Evolutionary conservation across 176 grass and related monocot species (phyloP).

Genomic region (bread wheat (Triticum aestivum)): DNA sequence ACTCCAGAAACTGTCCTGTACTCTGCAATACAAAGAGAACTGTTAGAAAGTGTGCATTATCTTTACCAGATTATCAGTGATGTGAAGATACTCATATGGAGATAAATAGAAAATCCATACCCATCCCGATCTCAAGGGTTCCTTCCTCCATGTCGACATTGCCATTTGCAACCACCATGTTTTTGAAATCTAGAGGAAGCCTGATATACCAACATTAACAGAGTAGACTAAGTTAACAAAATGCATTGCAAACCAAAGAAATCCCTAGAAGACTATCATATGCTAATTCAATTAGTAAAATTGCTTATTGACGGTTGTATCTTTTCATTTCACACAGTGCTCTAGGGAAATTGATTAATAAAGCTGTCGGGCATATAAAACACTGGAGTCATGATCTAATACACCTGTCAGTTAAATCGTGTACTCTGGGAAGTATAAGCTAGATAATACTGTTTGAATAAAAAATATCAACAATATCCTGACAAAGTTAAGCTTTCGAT

Average conservation of each 20-base stretch:
- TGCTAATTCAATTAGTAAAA: background rate
- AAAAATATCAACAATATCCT: background rate
- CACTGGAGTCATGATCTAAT: background rate
- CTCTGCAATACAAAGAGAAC: slow-evolving; percentile 39
- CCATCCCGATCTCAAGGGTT: slow-evolving; percentile 67
- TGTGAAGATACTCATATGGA: background rate
- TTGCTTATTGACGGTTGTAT: background rate
- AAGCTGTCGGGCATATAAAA: background rate
- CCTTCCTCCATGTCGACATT: slow-evolving; percentile 62
- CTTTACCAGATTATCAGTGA: background rate
- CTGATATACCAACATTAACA: slow-evolving; percentile 12
- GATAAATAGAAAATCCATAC: slow-evolving; percentile 30
- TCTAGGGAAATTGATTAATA: background rate
- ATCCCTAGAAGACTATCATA: background rate
- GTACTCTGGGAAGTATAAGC: background rate
- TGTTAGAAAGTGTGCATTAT: background rate
- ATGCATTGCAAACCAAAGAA: background rate
- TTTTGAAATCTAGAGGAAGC: slow-evolving; percentile 19
- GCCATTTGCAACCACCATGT: slow-evolving; percentile 57
- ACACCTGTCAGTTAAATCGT: background rate
- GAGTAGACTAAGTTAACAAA: background rate
- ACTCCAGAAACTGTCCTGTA: slow-evolving; percentile 85
- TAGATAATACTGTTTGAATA: background rate
- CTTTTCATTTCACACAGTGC: background rate
- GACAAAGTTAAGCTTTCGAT: background rate